These are phyloP conservation scores for Peribolospora baueri DNA, from an alignment of 768 basidiomycete species.

Conservation along the genomic window DNA sequence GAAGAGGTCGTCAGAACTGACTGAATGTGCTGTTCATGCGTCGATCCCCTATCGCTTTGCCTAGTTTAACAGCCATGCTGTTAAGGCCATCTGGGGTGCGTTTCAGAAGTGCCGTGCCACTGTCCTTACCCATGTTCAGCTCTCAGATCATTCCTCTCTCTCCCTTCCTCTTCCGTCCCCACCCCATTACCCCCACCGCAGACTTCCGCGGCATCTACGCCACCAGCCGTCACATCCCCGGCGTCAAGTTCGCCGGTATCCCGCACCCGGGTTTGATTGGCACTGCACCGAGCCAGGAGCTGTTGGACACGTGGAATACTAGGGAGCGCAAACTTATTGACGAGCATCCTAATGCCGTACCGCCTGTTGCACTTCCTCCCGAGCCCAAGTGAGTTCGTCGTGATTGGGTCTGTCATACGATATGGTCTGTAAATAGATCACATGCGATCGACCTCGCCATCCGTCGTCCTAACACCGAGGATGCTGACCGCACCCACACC, in stretches of 20 bases:
- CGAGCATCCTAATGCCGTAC: constrained; percentile 28
- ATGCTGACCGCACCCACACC: too few species aligned
- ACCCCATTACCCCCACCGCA: neutral
- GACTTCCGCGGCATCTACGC: constrained; percentile 32
- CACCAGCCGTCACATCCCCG: constrained; percentile 49
- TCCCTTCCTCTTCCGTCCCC: neutral
- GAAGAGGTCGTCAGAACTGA: neutral
- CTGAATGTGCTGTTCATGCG: constrained; percentile 24
- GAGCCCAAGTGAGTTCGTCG: constrained; percentile 17
- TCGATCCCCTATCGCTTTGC: too few species aligned
- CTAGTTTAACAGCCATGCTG: constrained; percentile 41
- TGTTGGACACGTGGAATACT: constrained; percentile 48
- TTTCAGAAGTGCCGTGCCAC: constrained; percentile 23
- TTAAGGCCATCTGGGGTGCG: constrained; percentile 54
- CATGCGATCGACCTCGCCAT: too few species aligned
- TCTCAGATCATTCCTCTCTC: neutral
- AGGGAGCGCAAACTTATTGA: constrained; percentile 44
- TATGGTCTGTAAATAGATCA: too few species aligned
- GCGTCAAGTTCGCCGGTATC: constrained; percentile 52
- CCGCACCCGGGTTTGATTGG: constrained; percentile 36
- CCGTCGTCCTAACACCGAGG: too few species aligned
- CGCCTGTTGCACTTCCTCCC: constrained; percentile 43
- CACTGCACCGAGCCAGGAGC: constrained; percentile 46
- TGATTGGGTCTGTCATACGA: too few species aligned
- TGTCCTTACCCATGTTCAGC: neutral